Evolutionary conservation across 208 protist species (phyloP), one percentile per base, ranked within the genome.

Genomic region (Wallacemonas rigidus): DNA sequence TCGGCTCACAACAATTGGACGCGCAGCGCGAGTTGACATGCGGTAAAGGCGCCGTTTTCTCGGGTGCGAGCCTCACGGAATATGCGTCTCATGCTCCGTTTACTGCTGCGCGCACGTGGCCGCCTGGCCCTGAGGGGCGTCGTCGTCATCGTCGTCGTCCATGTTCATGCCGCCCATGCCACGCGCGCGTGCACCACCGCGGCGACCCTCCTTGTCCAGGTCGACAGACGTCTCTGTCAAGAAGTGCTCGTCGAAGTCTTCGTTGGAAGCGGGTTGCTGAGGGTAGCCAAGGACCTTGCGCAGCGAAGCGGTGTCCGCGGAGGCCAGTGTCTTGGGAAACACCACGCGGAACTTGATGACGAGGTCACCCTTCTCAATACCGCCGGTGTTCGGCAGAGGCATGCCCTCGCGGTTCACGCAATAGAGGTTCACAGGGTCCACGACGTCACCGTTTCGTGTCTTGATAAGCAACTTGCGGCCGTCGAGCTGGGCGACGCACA

Each of bases 401-500:
- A 98, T 98, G 53, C 97, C 97, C 79, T 98, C 96, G 69, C 91
- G 82, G 75, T 73, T 64, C 51, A 98, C 87, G 76, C 77, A 84
- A 81, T 92, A 97, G 17, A 98, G 69, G 51, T 86, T 88, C 41
- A 76, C 73, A 7, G 96, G 96, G 61, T 98, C 94, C 54, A 98
- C 80, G 60, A 98, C 86, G 39, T 73, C 74, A 54, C 83, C 89
- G 9, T 56, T 39, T 58, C 54, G 67, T 14, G 86, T 85, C 43
- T 81, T 83, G 55, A 98, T 87, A 48, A 80, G 61, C 39, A 99
- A 78, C 55, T 92, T 86, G 70, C 96, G 85, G 47, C 79, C 91
- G 69, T 98, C 97, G 6, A 99, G 83, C 75, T 98, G 97, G 53
- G 87, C 87, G 45, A 99, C 65, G 68, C 87, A 82, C 60, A 98